Conservation (phyloP, 306 rosid genomes). For the Abrus precatorius region DNA sequence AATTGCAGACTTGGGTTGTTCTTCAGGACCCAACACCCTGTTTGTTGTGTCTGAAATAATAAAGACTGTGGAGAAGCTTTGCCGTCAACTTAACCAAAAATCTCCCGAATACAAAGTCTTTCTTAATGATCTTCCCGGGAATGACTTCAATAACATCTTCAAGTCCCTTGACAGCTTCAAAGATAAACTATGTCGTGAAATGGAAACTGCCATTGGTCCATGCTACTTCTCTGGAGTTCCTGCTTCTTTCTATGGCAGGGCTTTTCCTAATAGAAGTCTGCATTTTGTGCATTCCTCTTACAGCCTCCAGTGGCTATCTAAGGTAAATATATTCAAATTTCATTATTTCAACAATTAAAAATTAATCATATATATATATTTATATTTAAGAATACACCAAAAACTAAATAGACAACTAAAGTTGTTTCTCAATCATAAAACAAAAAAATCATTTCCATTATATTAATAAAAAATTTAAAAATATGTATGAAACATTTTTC, state of each 20-base stretch:
- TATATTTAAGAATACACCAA: too few species aligned
- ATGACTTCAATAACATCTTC: constrained; percentile 63
- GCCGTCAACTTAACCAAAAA: neutral
- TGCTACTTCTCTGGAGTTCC: constrained; percentile 64
- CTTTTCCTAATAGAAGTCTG: constrained; percentile 46
- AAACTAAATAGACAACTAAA: too few species aligned
- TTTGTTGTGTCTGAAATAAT: constrained; percentile 48
- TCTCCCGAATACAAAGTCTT: constrained; percentile 54
- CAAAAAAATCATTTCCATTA: too few species aligned
- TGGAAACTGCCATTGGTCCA: constrained; percentile 28
- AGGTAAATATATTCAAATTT: constrained; percentile 38
- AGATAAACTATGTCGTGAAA: constrained; percentile 34
- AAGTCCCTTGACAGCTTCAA: constrained; percentile 51
- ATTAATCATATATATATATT: too few species aligned
- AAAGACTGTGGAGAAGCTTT: constrained; percentile 49
- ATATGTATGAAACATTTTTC: too few species aligned
- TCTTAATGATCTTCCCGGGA: constrained; percentile 57
- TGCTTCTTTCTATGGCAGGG: constrained; percentile 67
- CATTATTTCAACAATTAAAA: too few species aligned
- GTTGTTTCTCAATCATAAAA: too few species aligned
- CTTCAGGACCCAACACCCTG: constrained; percentile 67
- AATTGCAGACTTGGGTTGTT: constrained; percentile 69
- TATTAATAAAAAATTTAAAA: too few species aligned
- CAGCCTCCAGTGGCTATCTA: constrained; percentile 58
- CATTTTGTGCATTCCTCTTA: constrained; percentile 62